These are phyloP conservation scores for Pyrus hybrid DNA, from an alignment of 331 rosid species.

Conservation along the genomic window DNA sequence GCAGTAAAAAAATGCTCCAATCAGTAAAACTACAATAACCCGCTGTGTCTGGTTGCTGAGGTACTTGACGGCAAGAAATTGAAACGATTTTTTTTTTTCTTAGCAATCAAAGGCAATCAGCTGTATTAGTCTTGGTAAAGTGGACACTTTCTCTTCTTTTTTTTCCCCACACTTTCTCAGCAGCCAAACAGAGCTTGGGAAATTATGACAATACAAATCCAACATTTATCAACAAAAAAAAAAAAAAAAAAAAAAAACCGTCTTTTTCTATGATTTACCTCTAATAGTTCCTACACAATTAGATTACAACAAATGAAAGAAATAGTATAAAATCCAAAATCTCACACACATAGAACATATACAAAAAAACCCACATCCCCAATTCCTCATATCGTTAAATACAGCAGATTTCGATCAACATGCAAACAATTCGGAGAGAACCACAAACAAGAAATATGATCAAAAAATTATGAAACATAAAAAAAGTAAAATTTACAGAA, in stretches of 20 bases:
- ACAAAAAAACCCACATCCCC: neutral
- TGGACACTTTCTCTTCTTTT: neutral
- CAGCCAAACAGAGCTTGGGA: neutral
- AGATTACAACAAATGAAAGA: neutral
- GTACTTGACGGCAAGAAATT: slow-evolving; percentile 9
- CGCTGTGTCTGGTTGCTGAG: neutral
- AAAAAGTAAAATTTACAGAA: neutral
- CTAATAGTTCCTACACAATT: neutral
- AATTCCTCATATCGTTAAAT: neutral
- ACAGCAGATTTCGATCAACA: neutral
- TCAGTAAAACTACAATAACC: slow-evolving; percentile 19
- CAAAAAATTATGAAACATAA: neutral
- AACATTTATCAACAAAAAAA: neutral
- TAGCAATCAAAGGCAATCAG: neutral
- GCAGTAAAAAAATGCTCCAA: slow-evolving; percentile 27
- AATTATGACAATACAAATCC: neutral
- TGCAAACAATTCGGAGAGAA: neutral
- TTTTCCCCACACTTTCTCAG: neutral
- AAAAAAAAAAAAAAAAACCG: neutral
- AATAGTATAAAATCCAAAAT: neutral
- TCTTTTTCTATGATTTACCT: neutral
- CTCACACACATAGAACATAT: neutral
- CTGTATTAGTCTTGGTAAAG: neutral
- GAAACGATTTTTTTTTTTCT: neutral
- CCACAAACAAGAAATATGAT: neutral